Conservation (phyloP, 768 basidiomycete species). For the Ephemerocybe angulata region DNA sequence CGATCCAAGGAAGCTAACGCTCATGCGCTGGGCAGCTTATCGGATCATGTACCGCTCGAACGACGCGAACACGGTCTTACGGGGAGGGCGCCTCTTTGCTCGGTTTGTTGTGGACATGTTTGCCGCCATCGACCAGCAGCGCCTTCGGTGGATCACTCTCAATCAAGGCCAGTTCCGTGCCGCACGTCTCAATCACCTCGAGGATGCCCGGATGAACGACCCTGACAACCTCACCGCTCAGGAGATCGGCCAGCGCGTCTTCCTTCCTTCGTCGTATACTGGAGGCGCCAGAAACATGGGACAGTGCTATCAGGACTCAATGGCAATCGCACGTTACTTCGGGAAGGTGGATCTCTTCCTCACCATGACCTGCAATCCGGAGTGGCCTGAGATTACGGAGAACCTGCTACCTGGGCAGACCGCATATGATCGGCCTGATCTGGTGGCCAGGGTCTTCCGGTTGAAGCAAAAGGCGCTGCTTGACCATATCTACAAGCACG, state of each 20-base stretch:
- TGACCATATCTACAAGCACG: constrained; percentile 32
- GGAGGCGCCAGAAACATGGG: constrained; percentile 42
- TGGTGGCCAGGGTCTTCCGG: constrained; percentile 45
- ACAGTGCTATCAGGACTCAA: no score
- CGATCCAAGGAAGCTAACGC: neutral
- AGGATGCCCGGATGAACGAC: constrained; percentile 12
- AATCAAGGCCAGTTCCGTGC: constrained; percentile 37
- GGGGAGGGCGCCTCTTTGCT: neutral
- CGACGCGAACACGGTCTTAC: neutral
- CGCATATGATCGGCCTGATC: constrained; percentile 44
- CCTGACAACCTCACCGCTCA: constrained; percentile 19
- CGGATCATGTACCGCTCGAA: neutral
- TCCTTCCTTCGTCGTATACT: constrained; percentile 35
- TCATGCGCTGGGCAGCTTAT: neutral
- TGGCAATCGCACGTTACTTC: no score
- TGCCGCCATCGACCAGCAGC: constrained; percentile 40
- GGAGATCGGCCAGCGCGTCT: constrained; percentile 24
- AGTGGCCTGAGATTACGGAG: constrained; percentile 42
- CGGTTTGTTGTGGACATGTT: constrained; percentile 33
- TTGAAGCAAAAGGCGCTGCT: constrained; percentile 39
- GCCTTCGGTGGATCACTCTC: constrained; percentile 28
- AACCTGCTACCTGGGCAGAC: constrained; percentile 38
- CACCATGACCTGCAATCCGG: constrained; percentile 46
- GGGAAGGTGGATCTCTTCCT: no score
- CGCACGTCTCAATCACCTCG: constrained; percentile 23